These are phyloP conservation scores for Sclerotinia minor DNA, from an alignment of 2,329 filamentous ascomycete genomes.

Conservation along the genomic window DNA sequence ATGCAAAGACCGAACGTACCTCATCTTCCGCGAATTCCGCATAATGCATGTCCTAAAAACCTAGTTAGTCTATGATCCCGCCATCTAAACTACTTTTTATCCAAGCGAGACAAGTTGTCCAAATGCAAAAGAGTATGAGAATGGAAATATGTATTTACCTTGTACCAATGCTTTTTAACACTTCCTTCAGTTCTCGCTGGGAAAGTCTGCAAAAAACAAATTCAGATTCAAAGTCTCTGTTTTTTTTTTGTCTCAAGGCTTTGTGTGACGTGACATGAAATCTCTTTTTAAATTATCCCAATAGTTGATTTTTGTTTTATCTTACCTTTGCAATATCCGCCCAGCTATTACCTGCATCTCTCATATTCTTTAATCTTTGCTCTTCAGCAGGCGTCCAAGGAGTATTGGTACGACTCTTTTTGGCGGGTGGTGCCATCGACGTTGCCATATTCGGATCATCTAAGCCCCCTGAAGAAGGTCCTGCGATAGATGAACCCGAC, in stretches of 20 bases:
- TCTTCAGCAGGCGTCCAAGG: slow-evolving; percentile 97
- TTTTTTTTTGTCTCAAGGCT: background rate
- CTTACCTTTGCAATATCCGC: slow-evolving; percentile 94
- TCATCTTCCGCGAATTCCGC: slow-evolving; percentile 98
- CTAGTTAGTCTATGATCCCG: slow-evolving; percentile 21
- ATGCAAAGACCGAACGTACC: slow-evolving; percentile 51
- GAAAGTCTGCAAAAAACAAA: slow-evolving; percentile 64
- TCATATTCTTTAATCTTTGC: slow-evolving; percentile 87
- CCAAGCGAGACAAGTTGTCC: slow-evolving; percentile 20
- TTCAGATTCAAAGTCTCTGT: slow-evolving; percentile 33
- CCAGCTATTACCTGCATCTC: slow-evolving; percentile 91
- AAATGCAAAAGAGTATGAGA: background rate
- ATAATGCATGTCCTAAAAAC: slow-evolving; percentile 90
- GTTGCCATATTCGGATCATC: slow-evolving; percentile 36
- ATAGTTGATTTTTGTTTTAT: slow-evolving; percentile 22
- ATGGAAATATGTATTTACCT: slow-evolving; percentile 54
- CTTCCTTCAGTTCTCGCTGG: slow-evolving; percentile 92
- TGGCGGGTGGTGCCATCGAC: slow-evolving; percentile 59
- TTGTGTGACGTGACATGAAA: slow-evolving; percentile 25
- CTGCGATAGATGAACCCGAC: slow-evolving; percentile 29
- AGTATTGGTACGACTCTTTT: slow-evolving; percentile 97
- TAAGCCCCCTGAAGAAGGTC: slow-evolving; percentile 24
- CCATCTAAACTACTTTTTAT: background rate
- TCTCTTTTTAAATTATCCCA: background rate
- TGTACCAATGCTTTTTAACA: slow-evolving; percentile 99